These are phyloP conservation scores for Lentinus tigrinus DNA, from an alignment of 768 basidiomycete species.

Conservation along the genomic window DNA sequence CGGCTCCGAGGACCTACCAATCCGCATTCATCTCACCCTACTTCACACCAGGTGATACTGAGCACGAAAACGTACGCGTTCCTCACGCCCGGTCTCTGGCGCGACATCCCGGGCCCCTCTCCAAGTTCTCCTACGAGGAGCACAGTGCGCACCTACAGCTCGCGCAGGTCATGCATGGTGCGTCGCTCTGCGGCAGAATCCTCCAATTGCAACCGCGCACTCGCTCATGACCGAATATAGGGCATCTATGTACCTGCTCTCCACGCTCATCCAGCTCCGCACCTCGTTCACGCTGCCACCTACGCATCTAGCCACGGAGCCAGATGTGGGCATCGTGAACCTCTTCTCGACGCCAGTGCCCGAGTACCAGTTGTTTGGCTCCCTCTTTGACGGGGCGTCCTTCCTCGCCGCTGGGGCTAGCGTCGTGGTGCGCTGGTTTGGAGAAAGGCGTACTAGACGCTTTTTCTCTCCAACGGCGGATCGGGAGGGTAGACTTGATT, in stretches of 20 bases:
- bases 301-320: constrained; percentile 16
- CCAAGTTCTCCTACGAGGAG: constrained; percentile 92
- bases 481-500: constrained; percentile 12
- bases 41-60: too few relatives aligned
- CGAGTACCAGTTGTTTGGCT: constrained; percentile 69
- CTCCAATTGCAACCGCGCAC: neutral
- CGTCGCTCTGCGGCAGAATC: neutral
- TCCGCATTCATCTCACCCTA: too few relatives aligned
- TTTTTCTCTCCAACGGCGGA: neutral
- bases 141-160: constrained; percentile 91
- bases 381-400: constrained; percentile 74
- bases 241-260: constrained; percentile 82
- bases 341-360: constrained; percentile 76
- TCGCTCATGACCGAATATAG: constrained; percentile 35
- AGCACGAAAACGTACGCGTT: constrained; percentile 98
- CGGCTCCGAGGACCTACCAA: too few relatives aligned
- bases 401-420: constrained; percentile 54
- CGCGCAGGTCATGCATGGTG: constrained; percentile 72
- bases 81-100: constrained; percentile 98
- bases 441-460: constrained; percentile 61
- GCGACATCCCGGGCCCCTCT: constrained; percentile 87
- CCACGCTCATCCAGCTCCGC: constrained; percentile 80
- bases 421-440: constrained; percentile 52
- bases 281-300: constrained; percentile 73
- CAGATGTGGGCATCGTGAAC: constrained; percentile 35